Evolutionary conservation across 2,329 filamentous ascomycete species (phyloP), one percentile per base, ranked within the genome.

Genomic region (Mollisiaceae sp.): DNA sequence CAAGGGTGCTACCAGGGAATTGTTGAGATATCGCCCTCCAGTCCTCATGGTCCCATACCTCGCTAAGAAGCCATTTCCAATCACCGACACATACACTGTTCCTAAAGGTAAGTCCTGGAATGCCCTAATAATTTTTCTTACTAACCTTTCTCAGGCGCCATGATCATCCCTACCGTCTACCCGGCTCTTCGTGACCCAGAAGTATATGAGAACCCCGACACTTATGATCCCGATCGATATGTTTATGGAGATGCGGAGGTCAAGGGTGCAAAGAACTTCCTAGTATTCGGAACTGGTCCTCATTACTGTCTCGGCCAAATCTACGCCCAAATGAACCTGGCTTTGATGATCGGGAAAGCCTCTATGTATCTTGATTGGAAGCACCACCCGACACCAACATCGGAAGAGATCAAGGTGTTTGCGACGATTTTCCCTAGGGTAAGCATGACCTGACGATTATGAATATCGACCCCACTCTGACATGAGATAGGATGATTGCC

Each of bases 341-440:
- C 92, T 76, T 87, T 92, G 56, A 91, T 97, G 85, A 86, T 97
- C 75, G 94, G 93, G 76, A 97, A 95, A 85, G 94, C 93, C 9
- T 91, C 92, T 70, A 84, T 97, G 78, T 83, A 89, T 76, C 83
- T 98, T 71, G 89, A 98, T 79, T 98, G 94, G 94, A 86, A 89
- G 78, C 95, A 99, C 79, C 88, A 93, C 77, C 81, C 93, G 20
- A 98, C 95, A 12, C 88, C 91, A 0, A 76, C 83, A 65, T 97
- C 92, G 0, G 95, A 99, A 81, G 90, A 97, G 79, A 98, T 99
- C 80, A 94, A 97, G 83, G 94, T 98, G 71, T 99, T 98, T 81
- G 95, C 95, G 47, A 97, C 93, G 35, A 97, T 99, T 73, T 99
- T 99, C 85, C 95, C 95, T 64, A 91, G 91, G 91, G 94, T 96